A percentile compares a stretch with the other conserved stretches of the same genome.
Evolutionary conservation across 2,329 filamentous ascomycete genomes (phyloP).

Genomic region (Colletotrichum sp.): DNA sequence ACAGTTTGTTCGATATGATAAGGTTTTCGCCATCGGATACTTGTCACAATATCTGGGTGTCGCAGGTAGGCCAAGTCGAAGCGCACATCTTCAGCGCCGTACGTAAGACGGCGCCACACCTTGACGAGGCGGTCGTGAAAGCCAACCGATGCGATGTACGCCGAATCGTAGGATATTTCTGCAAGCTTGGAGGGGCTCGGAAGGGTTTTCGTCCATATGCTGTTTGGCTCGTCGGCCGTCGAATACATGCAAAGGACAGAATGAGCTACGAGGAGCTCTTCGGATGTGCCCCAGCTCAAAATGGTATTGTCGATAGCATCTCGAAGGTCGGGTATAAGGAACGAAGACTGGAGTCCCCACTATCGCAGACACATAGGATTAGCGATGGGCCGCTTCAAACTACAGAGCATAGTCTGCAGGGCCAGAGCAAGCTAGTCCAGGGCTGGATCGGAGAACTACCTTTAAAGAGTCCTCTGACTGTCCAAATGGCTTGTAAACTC

Average conservation of each 20-base stretch:
- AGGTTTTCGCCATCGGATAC: conserved; percentile 84
- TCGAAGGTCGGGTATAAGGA: conserved; percentile 44
- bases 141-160: conserved; percentile 83
- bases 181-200: conserved; percentile 78
- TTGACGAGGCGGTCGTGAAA: conserved; percentile 84
- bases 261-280: conserved; percentile 84
- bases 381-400: background rate
- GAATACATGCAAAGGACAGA: conserved; percentile 72
- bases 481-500: conserved; percentile 79
- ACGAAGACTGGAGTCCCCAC: conserved; percentile 70
- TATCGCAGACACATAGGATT: conserved; percentile 30
- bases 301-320: conserved; percentile 40
- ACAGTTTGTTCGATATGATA: conserved; percentile 77
- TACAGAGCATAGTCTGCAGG: background rate
- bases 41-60: conserved; percentile 83
- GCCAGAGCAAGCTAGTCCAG: background rate
- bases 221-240: conserved; percentile 52
- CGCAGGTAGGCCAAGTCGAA: conserved; percentile 91
- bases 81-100: conserved; percentile 79
- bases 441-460: conserved; percentile 51
- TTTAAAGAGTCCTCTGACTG: conserved; percentile 74
- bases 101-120: conserved; percentile 88
- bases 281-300: conserved; percentile 85
- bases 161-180: conserved; percentile 83
- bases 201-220: conserved; percentile 76